Evolutionary conservation across 805 yeast species (phyloP), one percentile per base, ranked within the genome.

Genomic region (Wickerhamomyces rabaulensis): DNA sequence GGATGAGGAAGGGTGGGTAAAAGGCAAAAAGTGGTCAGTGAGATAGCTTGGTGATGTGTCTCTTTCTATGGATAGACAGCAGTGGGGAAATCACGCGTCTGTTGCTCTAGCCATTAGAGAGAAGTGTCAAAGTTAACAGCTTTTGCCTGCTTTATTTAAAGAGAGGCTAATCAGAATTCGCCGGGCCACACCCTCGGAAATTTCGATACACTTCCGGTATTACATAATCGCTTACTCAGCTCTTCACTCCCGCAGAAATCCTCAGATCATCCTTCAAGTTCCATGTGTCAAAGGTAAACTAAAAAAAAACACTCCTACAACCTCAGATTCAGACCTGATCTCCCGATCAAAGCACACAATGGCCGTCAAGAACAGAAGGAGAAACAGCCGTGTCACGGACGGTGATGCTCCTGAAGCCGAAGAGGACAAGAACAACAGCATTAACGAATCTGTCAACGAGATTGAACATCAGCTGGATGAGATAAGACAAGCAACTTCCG

Each of bases 401-500:
- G 41, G 22, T 8, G 22, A 12, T 5, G 20, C 20, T 8, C 19
- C 19, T 2, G 29, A 23, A 15, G 15, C 7, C 15, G 29, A 22
- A 6, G 29, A 25, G 8, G 41, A 39, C 5, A 36, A 13, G 9
- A 36, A 36, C 23, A 36, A n/a, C 13, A 46, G 49, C 8, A 55
- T 55, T 21, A 45, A 48, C 19, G 45, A 51, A 19, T 52, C 44
- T 21, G 49, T 53, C 26, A 47, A 52, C 20, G 52, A 42, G n/a
- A 55, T 55, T 13, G 56, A 55, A 38, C 48, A 43, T 9, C 47
- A 49, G 31, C 31, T 55, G 22, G 41, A 45, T 17, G 50, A 50
- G 40, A 48, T 55, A 40, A 51, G 51, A 43, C 9, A 42, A 6
- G 53, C 53, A 4, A 38, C 48, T n/a, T 29, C 33, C 6, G 17